Base-by-base conservation (phyloP, 2,329 filamentous ascomycete species). In the Myotisia sp. region DNA sequence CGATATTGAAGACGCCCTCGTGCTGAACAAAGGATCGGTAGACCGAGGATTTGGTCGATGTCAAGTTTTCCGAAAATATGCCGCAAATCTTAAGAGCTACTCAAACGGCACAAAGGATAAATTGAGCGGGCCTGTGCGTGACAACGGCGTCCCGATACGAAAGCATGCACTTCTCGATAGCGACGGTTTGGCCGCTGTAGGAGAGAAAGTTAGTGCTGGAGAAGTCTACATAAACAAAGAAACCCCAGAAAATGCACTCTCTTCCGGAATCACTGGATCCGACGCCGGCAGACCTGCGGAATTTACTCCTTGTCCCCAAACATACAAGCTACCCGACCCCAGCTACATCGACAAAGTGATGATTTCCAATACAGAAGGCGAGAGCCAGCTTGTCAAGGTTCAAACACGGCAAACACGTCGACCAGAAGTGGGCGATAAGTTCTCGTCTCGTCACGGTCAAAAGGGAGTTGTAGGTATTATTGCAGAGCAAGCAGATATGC, bases 381-480 rank as follows among this genome's bases (percentile, higher is more conserved):
- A 93, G 43, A 81, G 75, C 6, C 78, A 78, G 13, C 71, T 95
- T 30, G 74, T 95, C 65, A 98, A 98, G 58, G 79, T 95, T 9
- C 81, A 94, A 52, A 93, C 86, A 0, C 71, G 92, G n/a, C 92
- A 98, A 56, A 98, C 92, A 0, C 76, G 92, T 26, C 74, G 86
- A 4, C 90, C 90, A 0, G 92, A 98, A 56, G 71, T 98, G 3
- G 90, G 90, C 34, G 90, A 98, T 69, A 98, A 98, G 55, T 98
- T 98, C 62, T 94, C 86, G 1, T 98, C 90, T 33, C 83, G 90
- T 39, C 90, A 98, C 69, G 90, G 90, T 13, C 90, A 98, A 52
- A 98, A 98, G 58, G 90, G 90, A 63, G 90, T 95, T 13, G 85
- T 92, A 1, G 90, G 90, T 37, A 87, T 95, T 47, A 94, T 98